Conservation (phyloP, 2,329 filamentous ascomycete species). For the Colletotrichum australisinense region DNA sequence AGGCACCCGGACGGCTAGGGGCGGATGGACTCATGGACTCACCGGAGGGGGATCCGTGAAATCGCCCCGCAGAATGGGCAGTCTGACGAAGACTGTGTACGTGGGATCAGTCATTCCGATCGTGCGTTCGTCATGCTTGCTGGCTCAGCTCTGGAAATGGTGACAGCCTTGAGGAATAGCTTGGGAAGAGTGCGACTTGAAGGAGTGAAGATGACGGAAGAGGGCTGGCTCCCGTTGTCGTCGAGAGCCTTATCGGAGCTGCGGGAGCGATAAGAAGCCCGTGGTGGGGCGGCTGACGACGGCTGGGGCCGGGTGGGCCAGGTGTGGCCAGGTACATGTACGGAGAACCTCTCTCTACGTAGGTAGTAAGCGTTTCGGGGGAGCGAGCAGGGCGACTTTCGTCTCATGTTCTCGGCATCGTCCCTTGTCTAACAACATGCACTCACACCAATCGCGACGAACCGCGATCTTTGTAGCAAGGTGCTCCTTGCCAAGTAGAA, state of each 20-base stretch:
- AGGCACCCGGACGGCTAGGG: slow-evolving; percentile 24
- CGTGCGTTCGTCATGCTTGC: slow-evolving; percentile 31
- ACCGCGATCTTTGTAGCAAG: background rate
- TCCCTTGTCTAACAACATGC: background rate
- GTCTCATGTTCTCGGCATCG: background rate
- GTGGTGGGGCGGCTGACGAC: background rate
- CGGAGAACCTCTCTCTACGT: too few relatives aligned
- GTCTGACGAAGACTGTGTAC: slow-evolving; percentile 84
- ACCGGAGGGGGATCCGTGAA: slow-evolving; percentile 93
- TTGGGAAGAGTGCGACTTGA: slow-evolving; percentile 4
- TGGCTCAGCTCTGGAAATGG: slow-evolving; percentile 20
- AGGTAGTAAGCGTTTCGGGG: background rate
- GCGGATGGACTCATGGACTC: slow-evolving; percentile 54
- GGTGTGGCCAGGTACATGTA: too few relatives aligned
- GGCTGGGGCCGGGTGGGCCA: slow-evolving; percentile 13
- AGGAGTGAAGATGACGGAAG: slow-evolving; percentile 24
- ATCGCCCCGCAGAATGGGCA: slow-evolving; percentile 88
- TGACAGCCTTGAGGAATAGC: slow-evolving; percentile 12
- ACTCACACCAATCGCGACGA: too few relatives aligned
- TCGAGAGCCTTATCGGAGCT: slow-evolving; percentile 36
- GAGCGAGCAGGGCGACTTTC: background rate
- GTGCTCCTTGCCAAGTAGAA: background rate
- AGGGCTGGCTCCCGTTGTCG: slow-evolving; percentile 18
- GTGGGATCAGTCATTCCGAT: slow-evolving; percentile 60
- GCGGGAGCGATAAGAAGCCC: slow-evolving; percentile 24